Percentiles rank a stretch among this genome's conserved stretches.
Conservation (phyloP, 805 yeast genomes). For the Teunomyces kruisii region DNA sequence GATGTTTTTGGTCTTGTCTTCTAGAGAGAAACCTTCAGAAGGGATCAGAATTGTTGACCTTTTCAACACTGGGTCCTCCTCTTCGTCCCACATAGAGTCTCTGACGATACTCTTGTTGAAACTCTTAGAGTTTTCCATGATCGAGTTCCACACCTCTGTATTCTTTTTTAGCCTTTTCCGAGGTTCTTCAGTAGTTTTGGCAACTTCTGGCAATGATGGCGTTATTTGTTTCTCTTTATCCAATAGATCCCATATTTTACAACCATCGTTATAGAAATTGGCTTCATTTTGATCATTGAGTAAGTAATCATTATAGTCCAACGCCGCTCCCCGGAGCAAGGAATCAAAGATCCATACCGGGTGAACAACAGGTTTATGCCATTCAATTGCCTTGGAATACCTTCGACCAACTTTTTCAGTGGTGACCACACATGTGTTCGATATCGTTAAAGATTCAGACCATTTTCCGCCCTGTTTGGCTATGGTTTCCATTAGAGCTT, state of each 20-base stretch:
- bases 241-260: slow-evolving; percentile 38
- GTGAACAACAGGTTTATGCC: slow-evolving; percentile 53
- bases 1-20: slow-evolving; percentile 19
- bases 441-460: slow-evolving; percentile 49
- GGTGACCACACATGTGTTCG: slow-evolving; percentile 47
- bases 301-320: slow-evolving; percentile 42
- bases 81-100: slow-evolving; percentile 29
- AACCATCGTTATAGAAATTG: slow-evolving; percentile 21
- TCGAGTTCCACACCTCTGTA: slow-evolving; percentile 44
- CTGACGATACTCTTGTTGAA: slow-evolving; percentile 12
- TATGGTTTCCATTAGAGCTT: slow-evolving; percentile 34
- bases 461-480: slow-evolving; percentile 49
- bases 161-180: slow-evolving; percentile 18
- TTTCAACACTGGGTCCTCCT: slow-evolving; percentile 15
- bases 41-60: slow-evolving; percentile 5
- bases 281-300: slow-evolving; percentile 16
- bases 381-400: slow-evolving; percentile 50
- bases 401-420: slow-evolving; percentile 52
- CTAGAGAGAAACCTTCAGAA: background rate
- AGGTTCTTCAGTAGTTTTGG: slow-evolving; percentile 8
- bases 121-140: slow-evolving; percentile 31
- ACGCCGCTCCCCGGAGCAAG: slow-evolving; percentile 42
- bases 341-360: slow-evolving; percentile 52
- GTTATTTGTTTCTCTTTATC: background rate
- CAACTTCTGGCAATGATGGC: background rate